Evolutionary conservation across 805 yeast species (phyloP).

Genomic region (Ogataea degrootiae): DNA sequence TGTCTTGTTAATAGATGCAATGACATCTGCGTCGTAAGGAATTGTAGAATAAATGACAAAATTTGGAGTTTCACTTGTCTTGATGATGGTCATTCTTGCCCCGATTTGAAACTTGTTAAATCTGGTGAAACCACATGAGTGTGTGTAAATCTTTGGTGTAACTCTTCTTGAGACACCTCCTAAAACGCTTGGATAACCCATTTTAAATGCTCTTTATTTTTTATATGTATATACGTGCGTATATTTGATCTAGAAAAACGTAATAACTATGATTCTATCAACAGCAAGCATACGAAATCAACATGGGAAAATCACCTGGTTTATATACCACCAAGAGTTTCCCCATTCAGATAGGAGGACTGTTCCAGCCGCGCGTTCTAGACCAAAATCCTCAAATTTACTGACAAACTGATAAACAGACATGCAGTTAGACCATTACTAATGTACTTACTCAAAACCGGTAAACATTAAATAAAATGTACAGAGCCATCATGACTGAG

Average conservation of each 20-base stretch:
- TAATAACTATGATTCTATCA: background rate
- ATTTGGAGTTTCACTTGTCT: conserved; percentile 23
- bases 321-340: too few relatives aligned
- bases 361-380: too few relatives aligned
- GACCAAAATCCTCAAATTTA: too few relatives aligned
- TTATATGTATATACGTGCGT: background rate
- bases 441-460: background rate
- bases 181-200: conserved; percentile 37
- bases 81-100: conserved; percentile 35
- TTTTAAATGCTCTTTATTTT: conserved; percentile 7
- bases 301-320: too few relatives aligned
- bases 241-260: too few relatives aligned
- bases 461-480: background rate
- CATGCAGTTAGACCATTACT: background rate
- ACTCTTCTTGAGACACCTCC: conserved; percentile 36
- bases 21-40: conserved; percentile 47
- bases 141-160: conserved; percentile 27
- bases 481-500: background rate
- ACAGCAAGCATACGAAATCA: background rate
- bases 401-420: background rate
- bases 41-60: conserved; percentile 54
- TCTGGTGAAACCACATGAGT: conserved; percentile 33
- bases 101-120: conserved; percentile 30
- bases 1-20: conserved; percentile 31
- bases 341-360: too few relatives aligned